Evolutionary conservation across 1,284 basidiomycete species (phyloP), one percentile per base, ranked within the genome.

Genomic region (Ustilago curta): DNA sequence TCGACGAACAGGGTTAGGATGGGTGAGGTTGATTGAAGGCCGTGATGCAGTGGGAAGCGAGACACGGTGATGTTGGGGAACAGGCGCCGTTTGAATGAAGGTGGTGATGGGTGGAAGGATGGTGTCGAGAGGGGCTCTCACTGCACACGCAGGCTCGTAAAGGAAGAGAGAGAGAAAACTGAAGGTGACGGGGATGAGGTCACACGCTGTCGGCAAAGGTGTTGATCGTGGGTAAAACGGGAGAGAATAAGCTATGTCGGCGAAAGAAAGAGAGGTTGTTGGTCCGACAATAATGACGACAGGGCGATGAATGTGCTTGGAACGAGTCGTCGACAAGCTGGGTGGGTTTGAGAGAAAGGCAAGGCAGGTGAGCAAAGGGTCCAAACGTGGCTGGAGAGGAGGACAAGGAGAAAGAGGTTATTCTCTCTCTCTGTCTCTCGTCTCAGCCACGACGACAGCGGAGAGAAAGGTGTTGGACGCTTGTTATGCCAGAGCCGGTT

Each of bases 211-310:
- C 18, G 54, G 18, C 25, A 45, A 45, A 25, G 43, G 23, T 45
- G 43, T 45, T 45, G 43, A 45, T 45, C 43, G 43, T 56, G 27
- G 51, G 19, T 7, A 23, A 27, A 18, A 37, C 5, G 42, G 19
- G 42, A 19, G 29, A 21, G 27, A 45, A 23, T 44, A 45, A 55
- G 53, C 53, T 55, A 21, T 44, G 25, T n/a, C 40, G 53, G 53
- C 53, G 31, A 55, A 45, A 18, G 21, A 18, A 7, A 44, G 29
- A 53, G 44, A n/a, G 23, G 11, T 19, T 27, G 43, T 29, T 45
- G 29, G 29, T 45, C 52, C 47, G 31, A 49, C 57, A 59, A 71
- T 62, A 59, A 71, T 62, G 69, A 70, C 67, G 67, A 70, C n/a
- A 63, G 65, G 58, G 57, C 52, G 39, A 61, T 31, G 54, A 32